Evolutionary conservation across 108 stramenopile genomes (phyloP), one percentile per base, ranked within the genome.

Genomic region (Discostella stelligeroides): DNA sequence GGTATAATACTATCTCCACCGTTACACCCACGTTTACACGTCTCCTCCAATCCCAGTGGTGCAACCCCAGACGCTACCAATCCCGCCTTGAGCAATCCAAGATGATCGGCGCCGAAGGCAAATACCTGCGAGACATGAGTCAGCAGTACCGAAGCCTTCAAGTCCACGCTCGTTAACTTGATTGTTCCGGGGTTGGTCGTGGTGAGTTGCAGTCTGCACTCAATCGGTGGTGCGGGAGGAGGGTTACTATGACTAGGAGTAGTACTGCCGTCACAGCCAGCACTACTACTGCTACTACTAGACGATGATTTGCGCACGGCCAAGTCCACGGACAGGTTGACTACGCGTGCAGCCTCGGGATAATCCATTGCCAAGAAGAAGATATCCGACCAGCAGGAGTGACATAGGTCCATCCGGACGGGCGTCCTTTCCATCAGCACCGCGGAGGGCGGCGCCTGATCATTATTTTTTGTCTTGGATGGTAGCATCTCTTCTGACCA

Each of bases 361-460:
- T 63, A 83, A 43, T 87, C 86, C 86, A 87, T 87, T 10, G 82
- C 81, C 25, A 87, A 54, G 57, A 87, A 87, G 72, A 87, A 87
- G 17, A 87, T 87, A 66, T 87, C 86, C 7, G 80, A 78, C 86
- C 86, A 87, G 43, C 68, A 58, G 6, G 79, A 83, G 67, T 87
- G 84, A 39, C 75, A 76, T 10, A 87, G 55, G 59, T 87, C 86
- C 86, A 87, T 87, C 50, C 86, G 68, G 4, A 87, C 86, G 12
- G 86, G 86, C 55, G 86, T 87, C 28, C 38, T 53, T 66, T 87
- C 86, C 18, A 67, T 30, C 28, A 86, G 68, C 15, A 74, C 59
- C 20, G 57, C 60, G 0, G 34, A 23, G 40, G n/a, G n/a, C 4
- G 11, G 21, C 47, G 7, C 24, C 34, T 12, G 40, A 15, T 48